These are phyloP conservation scores for Triticum dicoccoides DNA, from an alignment of 176 grass and related monocot genomes.

Conservation along the genomic window DNA sequence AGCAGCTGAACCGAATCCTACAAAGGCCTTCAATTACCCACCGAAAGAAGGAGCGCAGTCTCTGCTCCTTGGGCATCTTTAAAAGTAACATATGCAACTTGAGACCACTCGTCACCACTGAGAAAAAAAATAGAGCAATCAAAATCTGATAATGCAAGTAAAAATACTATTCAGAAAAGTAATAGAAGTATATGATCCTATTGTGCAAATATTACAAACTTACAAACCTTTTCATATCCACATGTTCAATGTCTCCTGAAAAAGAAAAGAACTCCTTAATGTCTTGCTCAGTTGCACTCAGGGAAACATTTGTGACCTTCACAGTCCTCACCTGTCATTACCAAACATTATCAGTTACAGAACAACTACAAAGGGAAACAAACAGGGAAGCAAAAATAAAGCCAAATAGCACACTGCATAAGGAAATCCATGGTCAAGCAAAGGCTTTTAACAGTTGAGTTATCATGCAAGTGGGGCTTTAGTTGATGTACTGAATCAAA, in stretches of 20 bases:
- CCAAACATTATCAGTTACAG: not conserved
- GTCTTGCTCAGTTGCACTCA: slow-evolving; percentile 76
- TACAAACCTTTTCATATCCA: slow-evolving; percentile 77
- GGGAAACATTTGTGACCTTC: slow-evolving; percentile 82
- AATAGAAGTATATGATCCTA: not conserved
- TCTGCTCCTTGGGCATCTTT: slow-evolving; percentile 87
- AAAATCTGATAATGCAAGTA: not conserved
- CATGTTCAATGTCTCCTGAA: slow-evolving; percentile 90
- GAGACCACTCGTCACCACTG: slow-evolving; percentile 91
- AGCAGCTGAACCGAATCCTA: slow-evolving; percentile 9
- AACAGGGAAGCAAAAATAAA: not conserved
- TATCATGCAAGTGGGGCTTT: not conserved
- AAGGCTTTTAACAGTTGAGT: not conserved
- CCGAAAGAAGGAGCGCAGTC: slow-evolving; percentile 94
- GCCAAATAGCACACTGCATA: not conserved
- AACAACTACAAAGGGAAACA: not conserved
- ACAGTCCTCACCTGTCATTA: slow-evolving; percentile 70
- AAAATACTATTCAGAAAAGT: not conserved
- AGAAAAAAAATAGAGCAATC: not conserved
- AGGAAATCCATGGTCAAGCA: not conserved
- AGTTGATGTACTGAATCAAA: not conserved
- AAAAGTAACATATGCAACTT: slow-evolving; percentile 97
- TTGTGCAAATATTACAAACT: not conserved
- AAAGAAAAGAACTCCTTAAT: slow-evolving; percentile 96
- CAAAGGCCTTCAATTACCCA: slow-evolving; percentile 32